These are phyloP conservation scores for Peniophora sp. DNA, from an alignment of 1,284 basidiomycete genomes.

Conservation along the genomic window DNA sequence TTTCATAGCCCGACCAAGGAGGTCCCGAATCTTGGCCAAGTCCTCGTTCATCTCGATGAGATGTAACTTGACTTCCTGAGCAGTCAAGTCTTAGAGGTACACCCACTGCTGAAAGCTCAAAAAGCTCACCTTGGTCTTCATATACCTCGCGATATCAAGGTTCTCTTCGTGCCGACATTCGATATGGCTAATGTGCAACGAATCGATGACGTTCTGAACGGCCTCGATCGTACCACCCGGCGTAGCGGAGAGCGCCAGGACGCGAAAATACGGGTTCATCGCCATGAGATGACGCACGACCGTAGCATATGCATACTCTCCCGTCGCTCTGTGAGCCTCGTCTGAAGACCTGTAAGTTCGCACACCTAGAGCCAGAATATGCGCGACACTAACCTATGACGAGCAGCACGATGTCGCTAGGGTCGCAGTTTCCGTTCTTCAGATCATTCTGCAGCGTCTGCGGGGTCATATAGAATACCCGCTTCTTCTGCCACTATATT, in stretches of 20 bases:
- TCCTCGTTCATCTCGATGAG: conserved; percentile 62
- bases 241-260: conserved; percentile 93
- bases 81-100: too few species aligned
- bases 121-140: conserved; percentile 76
- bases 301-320: conserved; percentile 89
- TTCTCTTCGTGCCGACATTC: conserved; percentile 93
- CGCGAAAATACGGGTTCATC: conserved; percentile 88
- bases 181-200: conserved; percentile 93
- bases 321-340: conserved; percentile 93
- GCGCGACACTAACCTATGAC: conserved; percentile 56
- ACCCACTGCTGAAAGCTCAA: not conserved
- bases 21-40: conserved; percentile 46
- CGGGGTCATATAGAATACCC: conserved; percentile 97
- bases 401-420: conserved; percentile 71
- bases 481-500: conserved; percentile 71
- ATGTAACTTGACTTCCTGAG: conserved; percentile 60
- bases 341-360: conserved; percentile 39
- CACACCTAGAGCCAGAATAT: not conserved
- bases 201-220: conserved; percentile 89
- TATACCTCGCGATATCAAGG: conserved; percentile 80
- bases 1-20: conserved; percentile 62
- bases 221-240: conserved; percentile 83
- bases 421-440: conserved; percentile 65
- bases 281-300: conserved; percentile 88
- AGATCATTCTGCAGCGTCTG: conserved; percentile 94